phyloP scores from a whole-genome alignment of 495 filamentous ascomycete species.

The Penicillium cinerascens region DNA sequence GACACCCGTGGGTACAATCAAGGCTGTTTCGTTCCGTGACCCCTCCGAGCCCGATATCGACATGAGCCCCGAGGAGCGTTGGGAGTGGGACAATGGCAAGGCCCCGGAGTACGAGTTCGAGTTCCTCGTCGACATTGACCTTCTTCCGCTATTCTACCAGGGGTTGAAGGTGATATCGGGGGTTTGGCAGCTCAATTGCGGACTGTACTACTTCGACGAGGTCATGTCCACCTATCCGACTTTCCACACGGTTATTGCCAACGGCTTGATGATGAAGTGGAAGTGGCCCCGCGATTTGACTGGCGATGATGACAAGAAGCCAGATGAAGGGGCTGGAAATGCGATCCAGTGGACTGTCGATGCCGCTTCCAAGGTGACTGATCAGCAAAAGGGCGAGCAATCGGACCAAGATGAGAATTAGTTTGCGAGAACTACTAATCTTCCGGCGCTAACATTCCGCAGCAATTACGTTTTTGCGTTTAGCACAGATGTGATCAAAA shows the following conservation, averaged over 20 bases:
- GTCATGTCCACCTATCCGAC: conserved; percentile 51
- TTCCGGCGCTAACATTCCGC: not conserved
- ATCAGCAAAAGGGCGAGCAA: not conserved
- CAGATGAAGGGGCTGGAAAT: not conserved
- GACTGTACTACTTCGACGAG: conserved; percentile 58
- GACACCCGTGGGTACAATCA: conserved; percentile 41
- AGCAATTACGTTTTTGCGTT: not conserved
- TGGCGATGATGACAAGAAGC: conserved; percentile 6
- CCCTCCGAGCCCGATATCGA: conserved; percentile 39
- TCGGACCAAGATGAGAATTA: not conserved
- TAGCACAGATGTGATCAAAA: not conserved
- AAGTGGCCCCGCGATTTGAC: conserved; percentile 44
- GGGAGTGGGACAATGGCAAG: conserved; percentile 23
- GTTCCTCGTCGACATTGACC: conserved; percentile 65
- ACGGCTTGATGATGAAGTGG: conserved; percentile 68
- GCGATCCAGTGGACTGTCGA: not conserved
- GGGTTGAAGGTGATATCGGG: conserved; percentile 73
- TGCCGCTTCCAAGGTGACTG: not conserved
- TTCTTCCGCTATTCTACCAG: conserved; percentile 58
- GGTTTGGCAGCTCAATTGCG: conserved; percentile 61
- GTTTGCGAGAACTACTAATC: no score
- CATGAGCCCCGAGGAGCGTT: conserved; percentile 39
- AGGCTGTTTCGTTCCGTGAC: conserved; percentile 40
- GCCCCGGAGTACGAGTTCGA: conserved; percentile 42
- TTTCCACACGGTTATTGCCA: conserved; percentile 61